These are phyloP conservation scores for Tylopilus vinaceipallidus DNA, from an alignment of 768 basidiomycete species.

Conservation along the genomic window DNA sequence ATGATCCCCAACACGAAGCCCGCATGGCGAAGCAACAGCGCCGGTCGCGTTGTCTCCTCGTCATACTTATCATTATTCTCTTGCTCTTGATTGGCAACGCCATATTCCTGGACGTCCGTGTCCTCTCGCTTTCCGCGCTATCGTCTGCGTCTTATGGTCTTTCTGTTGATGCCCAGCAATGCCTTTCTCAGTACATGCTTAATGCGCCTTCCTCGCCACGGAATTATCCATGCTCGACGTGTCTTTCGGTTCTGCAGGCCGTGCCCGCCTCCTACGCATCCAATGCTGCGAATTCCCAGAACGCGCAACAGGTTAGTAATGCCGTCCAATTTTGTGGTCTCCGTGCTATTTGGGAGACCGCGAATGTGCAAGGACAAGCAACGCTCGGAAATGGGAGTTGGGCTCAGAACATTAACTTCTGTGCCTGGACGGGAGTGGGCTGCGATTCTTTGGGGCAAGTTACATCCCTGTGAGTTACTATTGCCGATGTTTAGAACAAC, in stretches of 20 bases:
- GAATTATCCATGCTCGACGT: constrained; percentile 46
- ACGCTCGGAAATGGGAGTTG: constrained; percentile 42
- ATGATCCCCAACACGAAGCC: constrained; percentile 19
- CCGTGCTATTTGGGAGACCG: constrained; percentile 40
- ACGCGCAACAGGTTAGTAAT: constrained; percentile 32
- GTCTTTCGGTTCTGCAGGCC: constrained; percentile 39
- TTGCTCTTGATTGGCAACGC: constrained; percentile 43
- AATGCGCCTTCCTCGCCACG: constrained; percentile 43
- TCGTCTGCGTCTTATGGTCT: constrained; percentile 24
- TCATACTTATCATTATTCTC: constrained; percentile 38
- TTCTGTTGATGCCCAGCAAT: constrained; percentile 41
- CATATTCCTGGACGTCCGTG: constrained; percentile 37
- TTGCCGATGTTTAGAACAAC: neutral
- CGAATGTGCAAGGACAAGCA: constrained; percentile 37
- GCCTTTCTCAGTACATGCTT: constrained; percentile 44
- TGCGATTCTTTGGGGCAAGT: constrained; percentile 43
- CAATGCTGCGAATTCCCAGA: constrained; percentile 31
- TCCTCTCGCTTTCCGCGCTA: constrained; percentile 23
- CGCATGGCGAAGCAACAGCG: constrained; percentile 27
- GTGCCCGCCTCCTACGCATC: constrained; percentile 36
- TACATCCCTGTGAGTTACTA: constrained; percentile 39
- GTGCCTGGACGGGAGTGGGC: constrained; percentile 45
- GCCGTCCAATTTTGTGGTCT: constrained; percentile 50
- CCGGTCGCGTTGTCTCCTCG: constrained; percentile 32
- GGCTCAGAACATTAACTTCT: constrained; percentile 44